Conservation (phyloP, 2,329 filamentous ascomycete species). For the Pestalotiopsis sp. region DNA sequence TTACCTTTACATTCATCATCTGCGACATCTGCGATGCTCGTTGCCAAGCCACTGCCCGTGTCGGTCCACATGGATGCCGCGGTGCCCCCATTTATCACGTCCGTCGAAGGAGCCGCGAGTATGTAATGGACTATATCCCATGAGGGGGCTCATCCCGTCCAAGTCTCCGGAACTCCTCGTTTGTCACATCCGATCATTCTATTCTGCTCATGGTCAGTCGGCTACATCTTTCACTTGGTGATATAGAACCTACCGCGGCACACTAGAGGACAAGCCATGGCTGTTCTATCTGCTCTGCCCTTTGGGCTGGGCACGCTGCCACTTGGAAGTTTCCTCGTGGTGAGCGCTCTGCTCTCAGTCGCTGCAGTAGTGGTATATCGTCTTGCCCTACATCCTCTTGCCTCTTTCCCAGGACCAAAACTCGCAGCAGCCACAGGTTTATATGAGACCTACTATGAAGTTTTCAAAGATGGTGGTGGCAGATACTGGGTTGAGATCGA, state of each 20-base stretch:
- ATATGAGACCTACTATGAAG: constrained; percentile 26
- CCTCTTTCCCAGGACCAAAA: constrained; percentile 22
- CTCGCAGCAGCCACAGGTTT: constrained; percentile 24
- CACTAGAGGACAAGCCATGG: neutral
- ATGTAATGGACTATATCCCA: neutral
- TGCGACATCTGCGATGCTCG: neutral
- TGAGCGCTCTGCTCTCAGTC: neutral
- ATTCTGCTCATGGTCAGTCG: neutral
- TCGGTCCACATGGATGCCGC: neutral
- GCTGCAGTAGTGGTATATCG: constrained; percentile 21
- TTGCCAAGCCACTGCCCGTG: neutral
- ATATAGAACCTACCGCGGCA: neutral
- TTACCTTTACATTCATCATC: neutral
- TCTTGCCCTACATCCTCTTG: constrained; percentile 23
- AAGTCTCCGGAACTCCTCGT: neutral
- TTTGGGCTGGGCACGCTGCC: neutral
- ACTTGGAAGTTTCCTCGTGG: neutral
- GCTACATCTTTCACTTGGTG: neutral
- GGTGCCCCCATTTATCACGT: neutral
- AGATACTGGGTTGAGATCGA: constrained; percentile 26
- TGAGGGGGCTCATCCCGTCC: neutral
- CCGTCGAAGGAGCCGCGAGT: neutral
- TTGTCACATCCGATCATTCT: neutral
- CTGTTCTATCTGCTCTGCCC: constrained; percentile 1
- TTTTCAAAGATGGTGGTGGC: constrained; percentile 26